phyloP scores from a whole-genome alignment of 2,329 filamentous ascomycete species.

The Penicillium sp. region DNA sequence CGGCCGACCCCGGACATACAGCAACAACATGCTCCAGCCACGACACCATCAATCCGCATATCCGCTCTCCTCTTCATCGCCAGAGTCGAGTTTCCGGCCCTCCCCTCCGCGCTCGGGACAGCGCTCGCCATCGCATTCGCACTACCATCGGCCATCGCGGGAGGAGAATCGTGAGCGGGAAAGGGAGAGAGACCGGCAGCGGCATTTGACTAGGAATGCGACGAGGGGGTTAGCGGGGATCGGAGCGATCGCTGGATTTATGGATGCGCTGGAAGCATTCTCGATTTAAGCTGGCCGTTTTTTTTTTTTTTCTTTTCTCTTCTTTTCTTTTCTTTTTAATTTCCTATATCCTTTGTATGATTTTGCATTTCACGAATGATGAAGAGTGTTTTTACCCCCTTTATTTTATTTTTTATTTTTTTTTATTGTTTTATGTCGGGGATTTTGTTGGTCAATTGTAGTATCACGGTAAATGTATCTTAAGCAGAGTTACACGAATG shows the following conservation, averaged over 20 bases:
- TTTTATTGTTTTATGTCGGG: background rate
- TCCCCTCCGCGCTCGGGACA: slow-evolving; percentile 22
- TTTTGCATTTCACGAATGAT: no score
- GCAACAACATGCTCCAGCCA: slow-evolving; percentile 16
- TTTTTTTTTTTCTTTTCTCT: background rate
- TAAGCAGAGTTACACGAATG: no score
- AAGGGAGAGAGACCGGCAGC: slow-evolving; percentile 23
- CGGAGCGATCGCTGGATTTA: slow-evolving; percentile 43
- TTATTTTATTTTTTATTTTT: no score
- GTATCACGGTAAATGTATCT: no score
- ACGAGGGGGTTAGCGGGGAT: slow-evolving; percentile 41
- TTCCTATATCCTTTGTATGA: no score
- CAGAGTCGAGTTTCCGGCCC: slow-evolving; percentile 19
- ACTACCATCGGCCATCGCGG: slow-evolving; percentile 17
- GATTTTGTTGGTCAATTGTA: background rate
- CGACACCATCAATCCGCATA: slow-evolving; percentile 19
- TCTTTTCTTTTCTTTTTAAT: no score
- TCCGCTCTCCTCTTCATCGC: slow-evolving; percentile 24
- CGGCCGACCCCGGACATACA: slow-evolving; percentile 16
- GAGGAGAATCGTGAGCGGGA: slow-evolving; percentile 20
- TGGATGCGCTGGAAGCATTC: slow-evolving; percentile 46
- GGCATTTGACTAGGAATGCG: slow-evolving; percentile 37
- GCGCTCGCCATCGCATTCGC: slow-evolving; percentile 19
- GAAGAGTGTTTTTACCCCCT: no score
- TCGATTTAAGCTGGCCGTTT: slow-evolving; percentile 13